Conservation (phyloP, 768 basidiomycete genomes). For the Termitomyces heimii region DNA sequence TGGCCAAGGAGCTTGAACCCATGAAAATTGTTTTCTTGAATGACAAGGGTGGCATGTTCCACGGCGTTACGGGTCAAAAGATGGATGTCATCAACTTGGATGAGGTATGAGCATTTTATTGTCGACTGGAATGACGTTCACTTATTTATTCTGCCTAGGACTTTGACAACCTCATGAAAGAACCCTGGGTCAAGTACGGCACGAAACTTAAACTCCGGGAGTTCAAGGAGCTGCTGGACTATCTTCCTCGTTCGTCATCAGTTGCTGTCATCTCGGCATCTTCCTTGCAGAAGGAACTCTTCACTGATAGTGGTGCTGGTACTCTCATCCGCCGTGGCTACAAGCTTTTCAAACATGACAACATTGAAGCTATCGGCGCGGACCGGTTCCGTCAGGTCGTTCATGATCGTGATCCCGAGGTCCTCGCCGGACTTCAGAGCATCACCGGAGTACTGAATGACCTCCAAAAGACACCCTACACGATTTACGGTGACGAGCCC, state of each 20-base stretch:
- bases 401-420: constrained; percentile 92
- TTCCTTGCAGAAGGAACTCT: constrained; percentile 94
- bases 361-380: constrained; percentile 79
- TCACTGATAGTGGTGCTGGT: constrained; percentile 96
- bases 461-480: constrained; percentile 79
- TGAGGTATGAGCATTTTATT: constrained; percentile 49
- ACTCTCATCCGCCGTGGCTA: constrained; percentile 98
- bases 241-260: constrained; percentile 95
- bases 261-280: constrained; percentile 96
- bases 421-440: constrained; percentile 74
- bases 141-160: constrained; percentile 45
- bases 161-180: constrained; percentile 94
- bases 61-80: constrained; percentile 96
- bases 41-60: constrained; percentile 97
- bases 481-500: constrained; percentile 98
- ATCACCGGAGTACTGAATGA: constrained; percentile 84
- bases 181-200: constrained; percentile 98
- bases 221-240: constrained; percentile 97
- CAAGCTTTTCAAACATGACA: constrained; percentile 89
- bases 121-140: neutral
- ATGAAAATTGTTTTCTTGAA: constrained; percentile 98
- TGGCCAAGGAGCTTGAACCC: constrained; percentile 96
- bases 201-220: constrained; percentile 99
- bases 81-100: constrained; percentile 95
- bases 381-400: constrained; percentile 94